A percentile compares a stretch with the other conserved stretches of the same genome.
Conservation (phyloP, 345 rosid species). For the Mangifera indica region DNA sequence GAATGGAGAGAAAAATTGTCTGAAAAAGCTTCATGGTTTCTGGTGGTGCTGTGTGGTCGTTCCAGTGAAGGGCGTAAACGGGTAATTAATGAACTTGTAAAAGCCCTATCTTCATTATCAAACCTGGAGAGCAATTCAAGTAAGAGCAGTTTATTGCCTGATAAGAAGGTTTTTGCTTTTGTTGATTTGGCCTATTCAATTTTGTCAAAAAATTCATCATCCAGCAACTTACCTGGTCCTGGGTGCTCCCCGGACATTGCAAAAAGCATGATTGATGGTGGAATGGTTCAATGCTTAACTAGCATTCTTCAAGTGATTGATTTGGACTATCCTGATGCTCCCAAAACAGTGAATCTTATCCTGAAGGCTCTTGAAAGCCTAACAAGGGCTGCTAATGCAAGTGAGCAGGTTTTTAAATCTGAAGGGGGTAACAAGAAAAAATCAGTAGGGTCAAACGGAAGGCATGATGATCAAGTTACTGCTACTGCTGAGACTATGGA, state of each 20-base stretch:
- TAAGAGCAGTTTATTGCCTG: conserved; percentile 59
- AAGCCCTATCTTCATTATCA: conserved; percentile 67
- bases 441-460: conserved; percentile 42
- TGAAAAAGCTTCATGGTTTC: conserved; percentile 87
- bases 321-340: conserved; percentile 96
- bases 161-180: conserved; percentile 71
- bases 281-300: conserved; percentile 75
- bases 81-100: conserved; percentile 79
- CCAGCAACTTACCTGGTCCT: conserved; percentile 77
- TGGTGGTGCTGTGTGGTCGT: conserved; percentile 85
- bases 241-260: conserved; percentile 93
- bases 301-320: conserved; percentile 82
- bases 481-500: conserved; percentile 45
- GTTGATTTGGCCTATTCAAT: conserved; percentile 73
- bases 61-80: conserved; percentile 91
- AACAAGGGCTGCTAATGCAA: conserved; percentile 90
- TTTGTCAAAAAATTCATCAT: conserved; percentile 81
- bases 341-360: conserved; percentile 78
- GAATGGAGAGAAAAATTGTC: conserved; percentile 90
- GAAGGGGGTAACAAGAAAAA: conserved; percentile 65
- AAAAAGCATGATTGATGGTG: conserved; percentile 92
- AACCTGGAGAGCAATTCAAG: conserved; percentile 63
- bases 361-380: conserved; percentile 84
- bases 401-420: conserved; percentile 67
- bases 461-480: conserved; percentile 44